These are phyloP conservation scores for Kuraishia ogatae DNA, from an alignment of 805 yeast genomes.

Conservation along the genomic window DNA sequence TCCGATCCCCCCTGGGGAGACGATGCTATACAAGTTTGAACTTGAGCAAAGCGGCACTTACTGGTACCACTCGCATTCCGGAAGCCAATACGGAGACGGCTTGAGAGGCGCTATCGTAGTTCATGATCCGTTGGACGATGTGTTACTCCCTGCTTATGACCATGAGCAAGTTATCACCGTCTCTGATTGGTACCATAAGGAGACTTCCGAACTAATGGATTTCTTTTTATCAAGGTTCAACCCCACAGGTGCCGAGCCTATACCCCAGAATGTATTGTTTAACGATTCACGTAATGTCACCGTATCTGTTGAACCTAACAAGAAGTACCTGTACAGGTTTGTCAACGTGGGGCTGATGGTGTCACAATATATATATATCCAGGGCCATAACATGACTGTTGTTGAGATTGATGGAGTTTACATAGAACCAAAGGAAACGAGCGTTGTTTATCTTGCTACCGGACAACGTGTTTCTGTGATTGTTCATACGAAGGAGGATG, in stretches of 20 bases:
- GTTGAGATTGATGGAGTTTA: slow-evolving; percentile 91
- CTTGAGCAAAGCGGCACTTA: slow-evolving; percentile 82
- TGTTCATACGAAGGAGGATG: slow-evolving; percentile 41
- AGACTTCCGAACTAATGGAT: slow-evolving; percentile 39
- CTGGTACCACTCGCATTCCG: slow-evolving; percentile 96
- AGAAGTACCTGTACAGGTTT: slow-evolving; percentile 74
- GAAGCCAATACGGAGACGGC: slow-evolving; percentile 92
- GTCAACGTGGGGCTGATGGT: slow-evolving; percentile 87
- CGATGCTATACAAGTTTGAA: slow-evolving; percentile 79
- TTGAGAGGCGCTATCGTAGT: slow-evolving; percentile 74
- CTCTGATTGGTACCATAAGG: slow-evolving; percentile 84
- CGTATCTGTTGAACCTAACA: slow-evolving; percentile 77
- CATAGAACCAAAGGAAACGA: slow-evolving; percentile 67
- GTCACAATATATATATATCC: slow-evolving; percentile 82
- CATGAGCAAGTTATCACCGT: slow-evolving; percentile 36
- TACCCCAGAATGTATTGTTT: slow-evolving; percentile 73
- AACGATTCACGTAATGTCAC: slow-evolving; percentile 75
- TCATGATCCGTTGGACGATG: slow-evolving; percentile 40
- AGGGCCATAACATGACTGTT: slow-evolving; percentile 78
- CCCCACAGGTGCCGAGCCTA: slow-evolving; percentile 98
- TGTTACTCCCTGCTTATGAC: slow-evolving; percentile 54
- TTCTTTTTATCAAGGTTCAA: slow-evolving; percentile 63
- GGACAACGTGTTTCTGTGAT: slow-evolving; percentile 90
- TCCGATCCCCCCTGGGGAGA: slow-evolving; percentile 76
- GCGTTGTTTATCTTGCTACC: slow-evolving; percentile 67